Base-by-base conservation (phyloP, 768 basidiomycete species). In the Termitomyces sp. region DNA sequence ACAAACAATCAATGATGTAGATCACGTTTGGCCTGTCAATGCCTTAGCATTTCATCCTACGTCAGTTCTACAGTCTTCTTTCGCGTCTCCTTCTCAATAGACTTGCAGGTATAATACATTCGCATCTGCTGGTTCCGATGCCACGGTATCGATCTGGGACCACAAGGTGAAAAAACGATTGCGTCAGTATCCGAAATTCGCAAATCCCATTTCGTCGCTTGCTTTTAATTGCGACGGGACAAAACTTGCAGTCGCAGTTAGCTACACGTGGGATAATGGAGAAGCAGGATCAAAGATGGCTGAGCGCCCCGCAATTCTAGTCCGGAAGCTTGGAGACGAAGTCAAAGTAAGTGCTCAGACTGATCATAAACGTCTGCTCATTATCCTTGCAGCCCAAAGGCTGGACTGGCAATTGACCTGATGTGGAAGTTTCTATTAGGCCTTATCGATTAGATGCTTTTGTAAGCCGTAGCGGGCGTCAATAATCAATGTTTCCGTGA, bases 11-110 rank as follows among this genome's bases (percentile, higher is more conserved):
- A 87, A 91, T 37, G 93, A 91, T 37, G 89, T 90, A 14, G 97
- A 99, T 70, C 91, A 95, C 62, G 95, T 98, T 21, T 98, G 92
- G 85, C 95, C 96, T 0, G 95, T 98, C 59, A 97, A 98, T 65
- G 83, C 93, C 0, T 82, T 99, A 29, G 92, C 95, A 0, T 98
- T 98, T 77, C 95, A 98, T 66, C 95, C 96, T 0, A 75, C 81
- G 82, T 95, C 67, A 48, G 84, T 74, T 17, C 32, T 38, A 1
- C 25, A 49, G 23, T 11, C 29, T 29, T 57, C 41, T 48, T 41
- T 5, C 35, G 21, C 2, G 37, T 54, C 38, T 17, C 16, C 59
- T 27, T 21, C 32, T 40, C 40, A 54, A n/a, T 32, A 53, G 12
- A 37, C 38, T 37, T 17, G 32, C 67, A 93, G 91, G 5, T 87